Base-by-base conservation (phyloP, 1,284 basidiomycete genomes). In the Butyriboletus appendiculatus region DNA sequence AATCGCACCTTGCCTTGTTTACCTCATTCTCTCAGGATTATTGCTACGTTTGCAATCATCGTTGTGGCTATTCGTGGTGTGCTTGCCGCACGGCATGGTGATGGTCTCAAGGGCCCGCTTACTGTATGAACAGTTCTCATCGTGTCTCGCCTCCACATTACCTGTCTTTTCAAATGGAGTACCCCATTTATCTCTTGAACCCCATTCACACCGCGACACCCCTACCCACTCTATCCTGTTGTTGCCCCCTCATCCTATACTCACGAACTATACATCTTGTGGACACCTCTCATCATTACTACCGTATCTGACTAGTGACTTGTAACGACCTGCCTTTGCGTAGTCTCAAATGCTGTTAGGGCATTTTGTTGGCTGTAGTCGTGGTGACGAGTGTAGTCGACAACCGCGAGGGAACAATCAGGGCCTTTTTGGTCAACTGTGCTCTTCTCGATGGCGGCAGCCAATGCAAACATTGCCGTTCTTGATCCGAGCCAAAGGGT, bases 41-140 rank as follows among this genome's bases (percentile, higher is more conserved):
- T 85, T 35, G 66, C 80, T 16, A 85, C 84, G 1, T 68, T 86
- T 53, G 69, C 77, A 0, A 68, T 86, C 37, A 62, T 85, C 48
- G 65, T 78, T 37, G 79, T 82, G 46, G 68, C 84, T 46, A 60
- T 81, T n/a, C 79, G 83, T 15, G 83, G 76, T 32, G 75, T 85
- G 40, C 50, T 66, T 22, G 75, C 78, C 33, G 73, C 78, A 20
- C 76, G 79, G 28, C 76, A 77, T 26, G 86, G 86, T 20, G 83
- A 83, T 51, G 86, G 85, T 10, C 71, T 77, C 51, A 72, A 73
- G 16, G 84, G 83, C 11, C 68, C 75, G 12, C 76, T 87, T 20
- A 39, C 57, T 41, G 70, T 56, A 55, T 69, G 58, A 70, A 22
- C 35, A 26, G 4, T 34, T 48, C 12, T 20, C 20, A 8, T 38